A percentile compares a stretch with the other conserved stretches of the same genome.
Conservation (phyloP, 495 filamentous ascomycete genomes). For the Extremus antarcticus region DNA sequence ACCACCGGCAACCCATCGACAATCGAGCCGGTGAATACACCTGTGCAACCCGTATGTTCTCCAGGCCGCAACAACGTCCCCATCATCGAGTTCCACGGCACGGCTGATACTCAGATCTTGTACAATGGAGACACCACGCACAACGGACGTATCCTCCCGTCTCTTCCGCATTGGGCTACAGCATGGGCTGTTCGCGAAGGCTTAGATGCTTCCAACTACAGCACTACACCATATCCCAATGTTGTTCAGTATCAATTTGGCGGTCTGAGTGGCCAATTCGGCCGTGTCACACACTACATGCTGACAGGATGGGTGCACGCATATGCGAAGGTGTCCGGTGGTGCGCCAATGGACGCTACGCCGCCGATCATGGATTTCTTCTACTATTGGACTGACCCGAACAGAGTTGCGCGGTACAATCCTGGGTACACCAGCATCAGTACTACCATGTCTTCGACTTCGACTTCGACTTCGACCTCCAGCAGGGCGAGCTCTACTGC, state of each 20-base stretch:
- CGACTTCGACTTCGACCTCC: background rate
- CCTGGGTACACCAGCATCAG: background rate
- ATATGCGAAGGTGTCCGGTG: constrained; percentile 3
- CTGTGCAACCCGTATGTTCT: background rate
- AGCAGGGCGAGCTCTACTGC: background rate
- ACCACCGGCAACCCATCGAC: background rate
- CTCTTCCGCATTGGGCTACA: constrained; percentile 7
- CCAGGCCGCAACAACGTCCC: constrained; percentile 14
- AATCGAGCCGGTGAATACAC: constrained; percentile 2
- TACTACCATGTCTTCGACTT: background rate
- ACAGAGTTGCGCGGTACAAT: constrained; percentile 1
- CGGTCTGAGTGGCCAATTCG: background rate
- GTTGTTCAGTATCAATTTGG: constrained; percentile 5
- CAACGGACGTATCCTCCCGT: background rate
- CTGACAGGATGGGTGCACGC: constrained; percentile 6
- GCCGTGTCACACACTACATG: constrained; percentile 14
- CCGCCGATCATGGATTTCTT: constrained; percentile 13
- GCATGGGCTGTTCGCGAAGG: constrained; percentile 9
- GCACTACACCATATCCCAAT: background rate
- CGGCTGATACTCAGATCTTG: constrained; percentile 3
- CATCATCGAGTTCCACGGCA: constrained; percentile 20
- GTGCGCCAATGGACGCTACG: constrained; percentile 6
- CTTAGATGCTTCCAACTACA: constrained; percentile 6
- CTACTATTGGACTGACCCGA: constrained; percentile 3
- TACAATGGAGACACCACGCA: constrained; percentile 6